A percentile compares a stretch with the other conserved stretches of the same genome.
Evolutionary conservation across 768 basidiomycete genomes (phyloP).

Genomic region (Suillus sp.): DNA sequence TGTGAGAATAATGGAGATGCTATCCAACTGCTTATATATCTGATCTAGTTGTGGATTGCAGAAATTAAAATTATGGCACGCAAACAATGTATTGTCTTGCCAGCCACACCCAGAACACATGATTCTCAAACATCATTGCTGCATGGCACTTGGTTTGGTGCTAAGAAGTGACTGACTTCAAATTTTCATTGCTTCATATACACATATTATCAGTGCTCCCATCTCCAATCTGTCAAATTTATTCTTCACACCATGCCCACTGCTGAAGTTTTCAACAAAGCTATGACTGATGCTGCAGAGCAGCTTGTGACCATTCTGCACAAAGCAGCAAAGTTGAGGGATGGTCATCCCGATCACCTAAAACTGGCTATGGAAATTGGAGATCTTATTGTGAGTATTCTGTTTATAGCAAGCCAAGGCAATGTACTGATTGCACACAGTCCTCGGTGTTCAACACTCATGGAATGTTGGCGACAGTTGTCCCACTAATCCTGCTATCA

Average conservation of each 20-base stretch:
- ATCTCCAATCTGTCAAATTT: not conserved
- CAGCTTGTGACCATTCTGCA: not conserved
- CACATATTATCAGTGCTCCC: not conserved
- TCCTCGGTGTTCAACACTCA: not conserved
- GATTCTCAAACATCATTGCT: not conserved
- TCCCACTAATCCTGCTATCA: not conserved
- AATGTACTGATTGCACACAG: not conserved
- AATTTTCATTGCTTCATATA: not conserved
- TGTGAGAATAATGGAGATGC: not conserved
- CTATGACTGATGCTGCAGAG: not conserved
- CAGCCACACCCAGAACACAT: not conserved
- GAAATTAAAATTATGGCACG: not conserved
- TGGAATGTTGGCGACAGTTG: not conserved
- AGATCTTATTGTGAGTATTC: not conserved
- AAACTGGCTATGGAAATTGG: not conserved
- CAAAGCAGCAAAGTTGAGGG: not conserved
- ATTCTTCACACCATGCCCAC: not conserved
- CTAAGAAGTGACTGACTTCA: not conserved
- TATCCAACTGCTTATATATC: not conserved
- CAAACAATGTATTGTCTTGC: not conserved
- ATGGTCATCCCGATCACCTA: not conserved
- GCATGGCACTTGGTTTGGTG: not conserved
- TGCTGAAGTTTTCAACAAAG: not conserved
- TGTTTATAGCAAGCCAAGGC: not conserved
- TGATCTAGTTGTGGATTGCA: not conserved